Base-by-base conservation (phyloP, 495 filamentous ascomycete genomes). In the Antarctomyces pellizariae region DNA sequence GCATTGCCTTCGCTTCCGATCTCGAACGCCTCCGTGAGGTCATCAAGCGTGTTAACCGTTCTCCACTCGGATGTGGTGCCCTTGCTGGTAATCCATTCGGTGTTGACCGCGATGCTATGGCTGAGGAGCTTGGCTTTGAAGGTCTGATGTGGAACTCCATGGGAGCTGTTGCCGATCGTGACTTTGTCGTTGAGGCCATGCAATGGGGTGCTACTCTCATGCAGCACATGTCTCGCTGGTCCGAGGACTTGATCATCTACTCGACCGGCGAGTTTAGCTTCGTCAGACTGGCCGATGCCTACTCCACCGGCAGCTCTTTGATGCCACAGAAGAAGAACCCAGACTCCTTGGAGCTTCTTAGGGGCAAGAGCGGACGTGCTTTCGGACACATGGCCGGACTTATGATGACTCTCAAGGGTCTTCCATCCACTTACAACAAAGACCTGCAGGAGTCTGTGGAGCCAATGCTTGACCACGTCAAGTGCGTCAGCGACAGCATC, bases 351-450 rank as follows among this genome's bases (percentile, higher is more conserved):
- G 84, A 93, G 48, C 64, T 95, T 25, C 58, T 95, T 16, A 63
- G 84, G 3, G 84, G 83, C 10, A 93, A 93, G 56, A 56, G 63
- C 18, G 83, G 83, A 1, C 60, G 82, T 23, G 69, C 70, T 5
- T 84, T 91, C 42, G 80, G 80, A 1, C n/a, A n/a, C n/a, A n/a
- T n/a, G n/a, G n/a, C 75, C 5, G 84, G 84, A 18, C 56, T 93
- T 38, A 84, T 79, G 67, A 66, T 62, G 47, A 86, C 71, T 8
- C 67, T 77, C 44, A 93, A 95, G 56, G 75, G 75, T 18, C 59
- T 91, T 12, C 80, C 84, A 2, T 75, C 67, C 13, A 89, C 79
- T 4, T 93, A 92, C 58, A 90, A 93, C 57, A 90, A 92, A 55
- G 77, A 91, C 44, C 56, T 91, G 9, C 84, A 95, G 50, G 84